phyloP scores from a whole-genome alignment of 2,329 filamentous ascomycete species.

The Phaeosphaeria sp. region DNA sequence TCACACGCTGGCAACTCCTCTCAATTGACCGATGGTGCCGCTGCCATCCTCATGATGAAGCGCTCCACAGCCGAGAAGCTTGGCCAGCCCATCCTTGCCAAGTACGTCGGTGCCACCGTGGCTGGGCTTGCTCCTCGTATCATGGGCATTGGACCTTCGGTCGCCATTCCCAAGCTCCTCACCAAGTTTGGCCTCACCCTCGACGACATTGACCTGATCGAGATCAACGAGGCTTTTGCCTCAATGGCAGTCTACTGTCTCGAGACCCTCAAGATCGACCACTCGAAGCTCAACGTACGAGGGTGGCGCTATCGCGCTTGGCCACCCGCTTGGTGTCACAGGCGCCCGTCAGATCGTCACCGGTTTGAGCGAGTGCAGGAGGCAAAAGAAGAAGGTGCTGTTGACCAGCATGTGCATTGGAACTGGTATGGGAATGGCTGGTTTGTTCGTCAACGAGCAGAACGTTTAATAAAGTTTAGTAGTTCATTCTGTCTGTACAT shows the following conservation, averaged over 20 bases:
- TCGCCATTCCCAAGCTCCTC: conserved; percentile 81
- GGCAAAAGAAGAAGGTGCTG: conserved; percentile 87
- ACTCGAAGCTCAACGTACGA: conserved; percentile 78
- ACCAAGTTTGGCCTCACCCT: conserved; percentile 77
- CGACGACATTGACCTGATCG: conserved; percentile 85
- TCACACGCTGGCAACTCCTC: conserved; percentile 93
- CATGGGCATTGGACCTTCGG: conserved; percentile 90
- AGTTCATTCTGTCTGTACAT: background rate
- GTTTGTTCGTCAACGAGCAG: conserved; percentile 70
- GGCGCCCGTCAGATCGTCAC: conserved; percentile 86
- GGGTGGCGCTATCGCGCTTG: conserved; percentile 84
- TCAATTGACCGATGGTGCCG: conserved; percentile 93
- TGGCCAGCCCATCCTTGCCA: conserved; percentile 89
- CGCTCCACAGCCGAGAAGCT: conserved; percentile 86
- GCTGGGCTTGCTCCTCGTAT: conserved; percentile 90
- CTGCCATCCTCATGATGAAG: conserved; percentile 91
- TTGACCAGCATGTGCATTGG: conserved; percentile 89
- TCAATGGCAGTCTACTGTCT: conserved; percentile 97
- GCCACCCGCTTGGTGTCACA: conserved; percentile 81
- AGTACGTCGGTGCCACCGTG: conserved; percentile 91
- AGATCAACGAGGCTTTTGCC: conserved; percentile 97
- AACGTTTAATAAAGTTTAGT: conserved; percentile 13
- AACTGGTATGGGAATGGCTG: conserved; percentile 71
- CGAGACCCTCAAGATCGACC: conserved; percentile 69
- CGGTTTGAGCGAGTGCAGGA: conserved; percentile 81